Base-by-base conservation (phyloP, 2,329 filamentous ascomycete species). In the Apiospora koreana region DNA sequence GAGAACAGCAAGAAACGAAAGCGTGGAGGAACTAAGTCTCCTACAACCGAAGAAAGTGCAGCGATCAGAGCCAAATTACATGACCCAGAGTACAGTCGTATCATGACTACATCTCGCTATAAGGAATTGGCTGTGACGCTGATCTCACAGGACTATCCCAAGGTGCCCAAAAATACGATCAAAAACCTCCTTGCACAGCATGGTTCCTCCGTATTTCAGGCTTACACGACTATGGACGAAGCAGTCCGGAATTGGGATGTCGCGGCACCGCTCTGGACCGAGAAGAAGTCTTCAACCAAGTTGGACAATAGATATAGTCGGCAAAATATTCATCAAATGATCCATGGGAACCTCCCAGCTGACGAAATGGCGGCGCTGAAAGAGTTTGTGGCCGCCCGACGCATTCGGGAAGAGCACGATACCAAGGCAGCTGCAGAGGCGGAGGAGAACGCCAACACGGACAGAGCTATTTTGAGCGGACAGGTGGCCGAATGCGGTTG, bases 401-500 rank as follows among this genome's bases (percentile, higher is more conserved):
- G 75, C 21, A 66, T 83, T 25, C 48, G 76, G 73, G 69, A 75
- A 65, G 68, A 70, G 18, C 79, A 79, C 45, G 74, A 78, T 50
- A 73, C 74, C 23, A 72, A 77, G 48, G 58, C 73, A 21, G 74
- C 70, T 16, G 76, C 75, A 21, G 72, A 79, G 50, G 74, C 74
- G 3, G 77, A 78, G 41, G 78, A 82, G 54, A 70, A 79, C 38
- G 74, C 74, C 1, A 87, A 88, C 68, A 72, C 84, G 16, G 73
- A 75, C 10, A 71, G 71, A n/a, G 85, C 87, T 28, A 81, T 81
- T 71, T 80, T 76, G 1, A 80, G 82, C 5, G 88, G 90, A 0
- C 84, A 87, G 23, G 83, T 91, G 50, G 80, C 84, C 14, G 93
- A 95, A 74, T 97, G 92, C 74, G 86, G 86, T 58, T 94, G 93